Conservation (phyloP, 345 rosid genomes). For the Hypericum androsaemum region DNA sequence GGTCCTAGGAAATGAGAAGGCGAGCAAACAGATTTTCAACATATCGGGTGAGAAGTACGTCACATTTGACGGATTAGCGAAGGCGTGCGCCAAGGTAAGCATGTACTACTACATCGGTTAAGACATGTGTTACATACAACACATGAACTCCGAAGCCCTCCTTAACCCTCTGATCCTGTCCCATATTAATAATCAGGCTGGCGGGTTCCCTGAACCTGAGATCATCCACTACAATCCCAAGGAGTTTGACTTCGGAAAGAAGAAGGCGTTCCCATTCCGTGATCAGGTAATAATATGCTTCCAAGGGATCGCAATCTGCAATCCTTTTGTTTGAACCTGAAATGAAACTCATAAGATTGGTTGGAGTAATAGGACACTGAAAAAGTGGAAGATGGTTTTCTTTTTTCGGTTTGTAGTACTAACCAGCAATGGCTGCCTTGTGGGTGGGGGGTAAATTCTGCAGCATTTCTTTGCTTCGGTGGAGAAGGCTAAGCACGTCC, state of each 20-base stretch:
- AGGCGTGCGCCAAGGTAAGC: constrained; percentile 88
- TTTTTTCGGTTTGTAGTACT: background rate
- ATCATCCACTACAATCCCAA: constrained; percentile 77
- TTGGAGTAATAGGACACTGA: too few relatives aligned
- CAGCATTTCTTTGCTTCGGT: constrained; percentile 96
- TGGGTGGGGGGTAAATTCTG: too few relatives aligned
- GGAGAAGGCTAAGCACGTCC: constrained; percentile 80
- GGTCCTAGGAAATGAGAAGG: constrained; percentile 84
- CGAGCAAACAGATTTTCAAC: constrained; percentile 79
- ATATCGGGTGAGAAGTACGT: constrained; percentile 89
- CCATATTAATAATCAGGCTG: constrained; percentile 72
- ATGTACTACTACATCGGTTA: background rate
- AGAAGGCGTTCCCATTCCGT: constrained; percentile 97
- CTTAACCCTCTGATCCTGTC: background rate
- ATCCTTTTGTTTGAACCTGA: too few relatives aligned
- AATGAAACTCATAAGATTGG: too few relatives aligned
- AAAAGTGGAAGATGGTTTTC: too few relatives aligned
- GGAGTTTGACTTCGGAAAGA: constrained; percentile 88
- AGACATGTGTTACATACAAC: background rate
- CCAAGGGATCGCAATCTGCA: too few relatives aligned
- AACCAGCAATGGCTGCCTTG: background rate
- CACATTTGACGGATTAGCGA: constrained; percentile 85
- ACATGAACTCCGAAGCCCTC: background rate
- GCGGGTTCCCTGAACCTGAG: constrained; percentile 92
- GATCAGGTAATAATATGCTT: constrained; percentile 61